Base-by-base conservation (phyloP, 164 flowering plant genomes). In the Warburgia ugandensis region DNA sequence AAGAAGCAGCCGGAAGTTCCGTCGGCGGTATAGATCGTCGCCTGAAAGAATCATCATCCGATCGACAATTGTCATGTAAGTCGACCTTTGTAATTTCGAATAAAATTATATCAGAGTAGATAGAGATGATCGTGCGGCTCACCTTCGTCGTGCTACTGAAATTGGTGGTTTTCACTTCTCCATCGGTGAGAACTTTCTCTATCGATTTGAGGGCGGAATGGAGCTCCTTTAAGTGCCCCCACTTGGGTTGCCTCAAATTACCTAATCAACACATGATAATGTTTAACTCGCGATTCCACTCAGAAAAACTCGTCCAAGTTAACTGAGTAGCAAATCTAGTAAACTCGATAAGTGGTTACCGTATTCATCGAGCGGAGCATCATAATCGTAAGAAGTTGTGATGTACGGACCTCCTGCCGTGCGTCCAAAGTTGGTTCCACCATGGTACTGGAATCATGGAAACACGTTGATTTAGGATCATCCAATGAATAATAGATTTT, bases 351-450 rank as follows among this genome's bases (percentile, higher is more conserved):
- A n/a, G n/a, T n/a, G 8, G 16, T 51, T 61, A 63, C 78, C 76
- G 48, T 68, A 74, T 54, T 74, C 78, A 44, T 71, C 72, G 0
- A 75, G 57, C 0, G 76, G 79, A 4, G 79, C 79, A 59, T 75
- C 70, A 32, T 75, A 75, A 29, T 69, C 74, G 45, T 75, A 75
- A 3, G 74, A 52, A 0, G 79, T 71, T 7, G 72, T 43, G 13
- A 74, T 66, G 39, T 56, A 74, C n/a, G 73, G 75, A 12, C 78
- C 78, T 14, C 79, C 79, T 0, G 76, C 17, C 1, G 68, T 56
- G 17, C 72, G 62, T 6, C 71, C 78, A 29, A 71, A 74, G 27
- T 71, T 74, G 21, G 78, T 74, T 2, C 79, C 76, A 4, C 79
- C 76, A 37, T 74, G 79, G 29, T 74, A 74, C 75, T 68, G 44